phyloP scores from a whole-genome alignment of 768 basidiomycete genomes.

The Leccinellum albellum region DNA sequence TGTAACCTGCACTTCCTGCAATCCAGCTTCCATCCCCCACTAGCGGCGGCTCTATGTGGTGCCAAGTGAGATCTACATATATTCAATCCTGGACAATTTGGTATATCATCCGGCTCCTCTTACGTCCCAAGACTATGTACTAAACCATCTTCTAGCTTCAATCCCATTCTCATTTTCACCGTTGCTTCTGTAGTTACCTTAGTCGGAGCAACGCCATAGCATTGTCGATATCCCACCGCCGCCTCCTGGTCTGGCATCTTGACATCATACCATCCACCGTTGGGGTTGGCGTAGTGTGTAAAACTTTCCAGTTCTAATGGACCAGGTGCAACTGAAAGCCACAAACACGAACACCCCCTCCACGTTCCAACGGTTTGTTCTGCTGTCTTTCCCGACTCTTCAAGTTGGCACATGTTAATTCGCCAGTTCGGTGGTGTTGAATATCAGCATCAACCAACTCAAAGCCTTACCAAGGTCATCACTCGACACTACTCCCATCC shows the following conservation, averaged over 20 bases:
- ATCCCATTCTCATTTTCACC: constrained; percentile 1
- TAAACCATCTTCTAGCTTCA: neutral
- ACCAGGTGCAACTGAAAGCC: constrained; percentile 3
- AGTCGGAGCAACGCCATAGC: constrained; percentile 13
- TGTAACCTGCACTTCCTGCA: neutral
- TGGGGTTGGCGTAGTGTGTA: constrained; percentile 24
- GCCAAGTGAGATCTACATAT: neutral
- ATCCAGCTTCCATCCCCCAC: constrained; percentile 6
- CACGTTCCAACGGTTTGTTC: neutral
- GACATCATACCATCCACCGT: constrained; percentile 17
- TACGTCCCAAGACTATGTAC: neutral
- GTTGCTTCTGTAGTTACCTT: constrained; percentile 9
- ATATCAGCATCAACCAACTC: constrained; percentile 18
- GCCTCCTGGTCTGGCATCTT: constrained; percentile 21
- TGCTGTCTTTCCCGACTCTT: constrained; percentile 26
- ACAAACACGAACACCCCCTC: constrained; percentile 7
- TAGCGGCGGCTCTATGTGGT: neutral
- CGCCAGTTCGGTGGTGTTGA: constrained; percentile 12
- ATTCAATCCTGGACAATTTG: constrained; percentile 9
- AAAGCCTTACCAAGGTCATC: constrained; percentile 5
- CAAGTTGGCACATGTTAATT: constrained; percentile 20
- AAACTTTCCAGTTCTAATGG: neutral
- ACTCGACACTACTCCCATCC: neutral
- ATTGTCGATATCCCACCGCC: constrained; percentile 22
- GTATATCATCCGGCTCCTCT: neutral